A percentile compares a stretch with the other conserved stretches of the same genome.
Conservation (phyloP, 2,329 filamentous ascomycete genomes). For the Cladophialophora chaetospira region DNA sequence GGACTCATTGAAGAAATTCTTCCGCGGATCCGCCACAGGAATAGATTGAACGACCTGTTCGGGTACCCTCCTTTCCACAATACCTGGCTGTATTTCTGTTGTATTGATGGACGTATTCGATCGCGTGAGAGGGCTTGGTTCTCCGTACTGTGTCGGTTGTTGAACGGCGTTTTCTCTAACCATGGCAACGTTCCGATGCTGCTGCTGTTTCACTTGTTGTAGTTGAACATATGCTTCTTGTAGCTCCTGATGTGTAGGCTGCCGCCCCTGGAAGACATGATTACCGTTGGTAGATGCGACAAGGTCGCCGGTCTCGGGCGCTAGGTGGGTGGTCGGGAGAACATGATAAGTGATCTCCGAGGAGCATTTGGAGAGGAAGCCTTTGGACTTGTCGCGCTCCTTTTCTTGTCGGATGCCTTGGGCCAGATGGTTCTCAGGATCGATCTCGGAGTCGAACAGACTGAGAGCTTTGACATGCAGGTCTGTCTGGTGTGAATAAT, state of each 20-base stretch:
- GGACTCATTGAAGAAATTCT: slow-evolving; percentile 44
- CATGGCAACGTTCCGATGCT: slow-evolving; percentile 49
- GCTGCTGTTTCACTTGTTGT: slow-evolving; percentile 46
- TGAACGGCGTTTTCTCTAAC: slow-evolving; percentile 57
- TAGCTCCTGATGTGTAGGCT: slow-evolving; percentile 57
- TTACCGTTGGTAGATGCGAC: slow-evolving; percentile 41
- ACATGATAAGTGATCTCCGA: slow-evolving; percentile 70
- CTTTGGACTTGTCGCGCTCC: slow-evolving; percentile 63
- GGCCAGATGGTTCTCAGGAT: slow-evolving; percentile 45
- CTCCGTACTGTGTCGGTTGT: slow-evolving; percentile 58
- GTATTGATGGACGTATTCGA: slow-evolving; percentile 49
- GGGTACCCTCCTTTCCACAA: slow-evolving; percentile 45
- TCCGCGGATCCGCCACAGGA: slow-evolving; percentile 56
- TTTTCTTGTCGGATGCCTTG: slow-evolving; percentile 58
- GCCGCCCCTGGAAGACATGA: slow-evolving; percentile 50
- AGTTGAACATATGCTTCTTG: slow-evolving; percentile 63
- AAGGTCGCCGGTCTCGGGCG: slow-evolving; percentile 52
- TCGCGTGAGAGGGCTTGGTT: slow-evolving; percentile 43
- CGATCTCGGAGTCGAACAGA: slow-evolving; percentile 51
- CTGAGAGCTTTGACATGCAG: slow-evolving; percentile 37
- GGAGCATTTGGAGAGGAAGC: slow-evolving; percentile 66
- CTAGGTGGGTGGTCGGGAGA: slow-evolving; percentile 64
- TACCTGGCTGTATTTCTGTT: slow-evolving; percentile 39
- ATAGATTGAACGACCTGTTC: slow-evolving; percentile 52
- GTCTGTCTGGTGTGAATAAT: slow-evolving; percentile 22